These are phyloP conservation scores for Suhomyces sp. DNA, from an alignment of 805 yeast species.

Conservation along the genomic window DNA sequence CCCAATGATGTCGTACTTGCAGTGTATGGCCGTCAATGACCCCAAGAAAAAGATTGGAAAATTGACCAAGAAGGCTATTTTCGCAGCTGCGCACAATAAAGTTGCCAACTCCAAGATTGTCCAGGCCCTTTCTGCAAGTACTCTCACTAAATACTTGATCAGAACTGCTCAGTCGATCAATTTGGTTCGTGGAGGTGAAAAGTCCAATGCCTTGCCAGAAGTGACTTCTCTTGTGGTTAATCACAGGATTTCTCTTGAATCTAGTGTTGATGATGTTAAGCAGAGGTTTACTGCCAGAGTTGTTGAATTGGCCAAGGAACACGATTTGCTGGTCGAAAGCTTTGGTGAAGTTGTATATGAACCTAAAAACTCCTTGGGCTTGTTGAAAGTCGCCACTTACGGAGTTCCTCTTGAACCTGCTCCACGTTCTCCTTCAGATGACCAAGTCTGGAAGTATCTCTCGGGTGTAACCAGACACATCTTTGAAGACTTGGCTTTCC, in stretches of 20 bases:
- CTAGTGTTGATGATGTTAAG: constrained; percentile 19
- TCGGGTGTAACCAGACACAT: constrained; percentile 63
- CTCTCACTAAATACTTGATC: constrained; percentile 25
- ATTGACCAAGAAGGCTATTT: constrained; percentile 25
- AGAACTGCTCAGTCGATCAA: constrained; percentile 35
- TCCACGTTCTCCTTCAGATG: constrained; percentile 39
- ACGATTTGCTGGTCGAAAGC: constrained; percentile 22
- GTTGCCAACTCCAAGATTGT: constrained; percentile 29
- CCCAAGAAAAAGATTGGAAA: constrained; percentile 21
- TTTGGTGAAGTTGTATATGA: constrained; percentile 17
- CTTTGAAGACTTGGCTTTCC: constrained; percentile 52
- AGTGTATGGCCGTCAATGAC: constrained; percentile 59
- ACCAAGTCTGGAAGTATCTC: constrained; percentile 29
- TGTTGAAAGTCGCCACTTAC: constrained; percentile 11
- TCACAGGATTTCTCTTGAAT: constrained; percentile 35
- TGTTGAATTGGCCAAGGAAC: constrained; percentile 23
- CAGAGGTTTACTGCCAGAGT: constrained; percentile 21
- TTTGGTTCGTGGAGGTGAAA: constrained; percentile 35
- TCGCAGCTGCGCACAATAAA: constrained; percentile 35
- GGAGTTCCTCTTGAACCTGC: constrained; percentile 38
- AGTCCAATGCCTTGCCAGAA: constrained; percentile 41
- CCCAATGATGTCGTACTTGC: constrained; percentile 57
- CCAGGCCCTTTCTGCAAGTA: constrained; percentile 14
- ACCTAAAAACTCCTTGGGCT: constrained; percentile 12
- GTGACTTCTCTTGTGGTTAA: constrained; percentile 26